Conservation (phyloP, 805 yeast genomes). For the Lachancea lanzarotensis region DNA sequence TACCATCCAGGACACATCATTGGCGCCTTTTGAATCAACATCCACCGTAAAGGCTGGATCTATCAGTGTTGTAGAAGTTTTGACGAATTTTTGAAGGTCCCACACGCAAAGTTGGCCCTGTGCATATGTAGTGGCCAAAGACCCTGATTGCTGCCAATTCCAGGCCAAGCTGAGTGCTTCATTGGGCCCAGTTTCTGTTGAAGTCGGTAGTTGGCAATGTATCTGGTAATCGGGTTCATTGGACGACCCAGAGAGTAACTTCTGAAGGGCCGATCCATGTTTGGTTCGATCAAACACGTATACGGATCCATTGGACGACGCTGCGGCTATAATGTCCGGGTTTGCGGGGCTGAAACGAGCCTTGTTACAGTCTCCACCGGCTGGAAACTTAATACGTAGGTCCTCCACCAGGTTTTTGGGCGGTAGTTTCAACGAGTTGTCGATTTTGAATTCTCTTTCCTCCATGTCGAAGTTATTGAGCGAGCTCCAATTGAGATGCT, state of each 20-base stretch:
- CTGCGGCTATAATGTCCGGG: conserved; percentile 72
- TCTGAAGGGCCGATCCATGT: conserved; percentile 47
- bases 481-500: conserved; percentile 31
- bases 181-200: conserved; percentile 10
- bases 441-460: conserved; percentile 34
- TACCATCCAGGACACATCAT: conserved; percentile 66
- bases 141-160: conserved; percentile 60
- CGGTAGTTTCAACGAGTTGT: conserved; percentile 24
- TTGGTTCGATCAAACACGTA: conserved; percentile 77
- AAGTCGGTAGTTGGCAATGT: conserved; percentile 32
- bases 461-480: conserved; percentile 33
- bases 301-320: conserved; percentile 58
- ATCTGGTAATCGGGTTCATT: conserved; percentile 43
- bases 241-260: conserved; percentile 18
- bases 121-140: conserved; percentile 52
- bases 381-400: conserved; percentile 27
- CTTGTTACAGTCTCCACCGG: conserved; percentile 57
- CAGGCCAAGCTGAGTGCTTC: conserved; percentile 73
- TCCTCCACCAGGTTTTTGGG: conserved; percentile 24
- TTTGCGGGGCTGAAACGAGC: conserved; percentile 77
- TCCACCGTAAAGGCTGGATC: conserved; percentile 17
- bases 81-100: conserved; percentile 49
- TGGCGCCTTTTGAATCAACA: conserved; percentile 46
- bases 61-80: conserved; percentile 20
- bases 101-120: conserved; percentile 60